phyloP scores from a whole-genome alignment of 768 basidiomycete species.

The Sarcodon aspratus region DNA sequence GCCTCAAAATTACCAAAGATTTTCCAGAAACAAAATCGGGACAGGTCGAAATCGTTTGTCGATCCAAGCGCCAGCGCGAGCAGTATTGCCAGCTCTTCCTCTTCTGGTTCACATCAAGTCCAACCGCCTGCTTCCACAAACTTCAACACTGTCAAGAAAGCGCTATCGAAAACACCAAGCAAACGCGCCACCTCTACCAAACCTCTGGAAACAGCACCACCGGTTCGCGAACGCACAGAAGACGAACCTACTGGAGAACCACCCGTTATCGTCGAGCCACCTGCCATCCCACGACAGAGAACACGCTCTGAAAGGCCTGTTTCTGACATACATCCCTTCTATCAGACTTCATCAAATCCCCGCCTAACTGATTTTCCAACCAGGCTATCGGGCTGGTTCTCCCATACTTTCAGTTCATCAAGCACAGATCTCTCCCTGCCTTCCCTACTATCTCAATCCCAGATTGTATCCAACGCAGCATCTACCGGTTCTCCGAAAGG shows the following conservation, averaged over 20 bases:
- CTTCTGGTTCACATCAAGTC: conserved; percentile 23
- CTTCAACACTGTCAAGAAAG: conserved; percentile 17
- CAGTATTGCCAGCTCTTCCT: conserved; percentile 28
- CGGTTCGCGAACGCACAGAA: conserved; percentile 16
- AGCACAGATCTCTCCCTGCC: conserved; percentile 64
- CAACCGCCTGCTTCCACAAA: conserved; percentile 13
- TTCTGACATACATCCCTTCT: conserved; percentile 33
- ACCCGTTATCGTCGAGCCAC: conserved; percentile 60
- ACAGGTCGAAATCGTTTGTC: conserved; percentile 45
- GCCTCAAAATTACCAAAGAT: conserved; percentile 55
- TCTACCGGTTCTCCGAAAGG: conserved; percentile 25
- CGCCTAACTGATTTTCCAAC: conserved; percentile 62
- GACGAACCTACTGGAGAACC: conserved; percentile 36
- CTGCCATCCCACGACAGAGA: conserved; percentile 38
- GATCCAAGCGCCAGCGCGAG: conserved; percentile 24
- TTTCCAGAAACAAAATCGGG: conserved; percentile 51
- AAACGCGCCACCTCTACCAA: conserved; percentile 2
- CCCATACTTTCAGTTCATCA: conserved; percentile 65
- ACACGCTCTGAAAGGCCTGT: conserved; percentile 46
- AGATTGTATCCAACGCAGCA: conserved; percentile 18
- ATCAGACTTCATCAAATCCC: conserved; percentile 29
- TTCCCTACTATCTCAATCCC: conserved; percentile 38
- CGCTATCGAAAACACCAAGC: conserved; percentile 9
- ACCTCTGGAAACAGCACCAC: conserved; percentile 8
- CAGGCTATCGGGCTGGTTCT: conserved; percentile 72